These are phyloP conservation scores for Tillandsia fasciculata DNA, from an alignment of 176 grass and related monocot genomes.

Conservation along the genomic window DNA sequence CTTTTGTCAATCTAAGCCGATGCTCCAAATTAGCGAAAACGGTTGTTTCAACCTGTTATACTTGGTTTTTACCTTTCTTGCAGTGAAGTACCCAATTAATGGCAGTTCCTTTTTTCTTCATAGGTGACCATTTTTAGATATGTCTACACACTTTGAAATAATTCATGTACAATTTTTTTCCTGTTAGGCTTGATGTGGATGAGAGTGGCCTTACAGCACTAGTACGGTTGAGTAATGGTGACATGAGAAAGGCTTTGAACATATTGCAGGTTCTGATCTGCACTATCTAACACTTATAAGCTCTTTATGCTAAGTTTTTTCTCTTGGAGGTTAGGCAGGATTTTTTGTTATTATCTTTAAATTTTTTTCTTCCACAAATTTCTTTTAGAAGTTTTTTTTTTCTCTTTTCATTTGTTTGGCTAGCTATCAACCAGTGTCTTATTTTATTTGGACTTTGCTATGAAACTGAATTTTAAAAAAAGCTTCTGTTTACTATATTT, in stretches of 20 bases:
- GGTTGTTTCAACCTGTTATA: neutral
- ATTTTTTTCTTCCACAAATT: no score
- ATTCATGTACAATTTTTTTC: neutral
- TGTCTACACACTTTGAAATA: neutral
- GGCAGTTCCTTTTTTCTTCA: neutral
- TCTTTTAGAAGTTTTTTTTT: no score
- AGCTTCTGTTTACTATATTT: neutral
- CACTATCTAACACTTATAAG: neutral
- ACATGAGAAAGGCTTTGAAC: slow-evolving; percentile 98
- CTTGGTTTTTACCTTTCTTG: neutral
- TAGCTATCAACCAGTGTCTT: no score
- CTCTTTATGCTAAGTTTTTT: slow-evolving; percentile 4
- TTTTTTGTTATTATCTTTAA: neutral
- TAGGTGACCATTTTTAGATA: neutral
- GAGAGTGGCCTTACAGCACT: slow-evolving; percentile 74
- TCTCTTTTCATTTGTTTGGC: no score
- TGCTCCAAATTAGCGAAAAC: neutral
- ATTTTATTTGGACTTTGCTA: no score
- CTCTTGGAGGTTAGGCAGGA: neutral
- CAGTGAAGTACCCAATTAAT: neutral
- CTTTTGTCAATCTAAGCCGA: neutral
- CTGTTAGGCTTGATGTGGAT: slow-evolving; percentile 58
- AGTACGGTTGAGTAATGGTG: slow-evolving; percentile 76
- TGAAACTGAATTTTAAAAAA: no score
- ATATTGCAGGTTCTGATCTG: slow-evolving; percentile 74